A percentile compares a stretch with the other conserved stretches of the same genome.
These are phyloP conservation scores for Termitomyces heimii DNA, from an alignment of 768 basidiomycete species.

Conservation along the genomic window DNA sequence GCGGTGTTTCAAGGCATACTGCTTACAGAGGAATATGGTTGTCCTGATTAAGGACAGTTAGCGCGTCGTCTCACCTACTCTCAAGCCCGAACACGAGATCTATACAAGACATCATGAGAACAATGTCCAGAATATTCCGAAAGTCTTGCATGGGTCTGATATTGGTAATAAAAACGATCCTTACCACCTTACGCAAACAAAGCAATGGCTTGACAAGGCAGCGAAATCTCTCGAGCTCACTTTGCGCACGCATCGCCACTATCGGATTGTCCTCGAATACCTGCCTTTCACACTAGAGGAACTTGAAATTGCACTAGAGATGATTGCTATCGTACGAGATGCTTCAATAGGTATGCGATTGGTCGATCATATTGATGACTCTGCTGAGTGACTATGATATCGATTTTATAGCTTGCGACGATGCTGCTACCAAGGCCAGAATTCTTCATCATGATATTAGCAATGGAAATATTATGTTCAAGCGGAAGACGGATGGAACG, in stretches of 20 bases:
- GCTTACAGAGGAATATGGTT: background rate
- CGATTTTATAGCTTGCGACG: background rate
- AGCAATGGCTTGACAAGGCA: background rate
- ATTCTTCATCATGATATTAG: background rate
- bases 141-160: background rate
- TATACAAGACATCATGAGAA: background rate
- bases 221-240: background rate
- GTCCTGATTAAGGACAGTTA: background rate
- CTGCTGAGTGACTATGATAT: background rate
- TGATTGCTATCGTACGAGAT: background rate
- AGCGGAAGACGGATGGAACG: background rate
- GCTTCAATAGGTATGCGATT: background rate
- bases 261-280: background rate
- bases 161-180: background rate
- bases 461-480: background rate
- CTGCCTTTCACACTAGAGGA: background rate
- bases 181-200: background rate
- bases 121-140: background rate
- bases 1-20: background rate
- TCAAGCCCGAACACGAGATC: slow-evolving; percentile 1
- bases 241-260: background rate
- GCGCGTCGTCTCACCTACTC: background rate
- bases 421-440: background rate
- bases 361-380: background rate
- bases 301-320: background rate